Evolutionary conservation across 768 basidiomycete species (phyloP).

Genomic region (Suillus decipiens): DNA sequence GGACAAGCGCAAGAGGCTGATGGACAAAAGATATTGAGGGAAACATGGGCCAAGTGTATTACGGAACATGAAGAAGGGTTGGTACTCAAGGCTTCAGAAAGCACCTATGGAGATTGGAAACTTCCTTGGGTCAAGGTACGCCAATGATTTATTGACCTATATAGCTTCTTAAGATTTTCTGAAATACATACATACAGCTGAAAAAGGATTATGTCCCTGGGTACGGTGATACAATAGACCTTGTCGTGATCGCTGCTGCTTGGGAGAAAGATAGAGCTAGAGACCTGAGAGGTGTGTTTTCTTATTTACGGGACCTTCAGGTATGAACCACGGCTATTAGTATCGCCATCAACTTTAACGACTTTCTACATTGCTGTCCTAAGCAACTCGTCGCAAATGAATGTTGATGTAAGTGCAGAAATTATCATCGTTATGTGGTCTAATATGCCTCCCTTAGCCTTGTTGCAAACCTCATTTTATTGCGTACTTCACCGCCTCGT

Average conservation of each 20-base stretch:
- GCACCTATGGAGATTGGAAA: conserved; percentile 62
- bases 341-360: conserved; percentile 69
- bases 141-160: conserved; percentile 18
- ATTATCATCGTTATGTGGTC: neutral
- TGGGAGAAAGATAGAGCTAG: conserved; percentile 83
- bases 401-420: conserved; percentile 37
- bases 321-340: conserved; percentile 36
- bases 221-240: conserved; percentile 78
- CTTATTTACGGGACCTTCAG: conserved; percentile 10
- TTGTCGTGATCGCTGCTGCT: conserved; percentile 72
- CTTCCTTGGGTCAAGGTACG: conserved; percentile 80
- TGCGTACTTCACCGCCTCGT: conserved; percentile 74
- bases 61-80: conserved; percentile 65
- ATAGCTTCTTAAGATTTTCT: neutral
- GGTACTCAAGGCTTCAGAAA: conserved; percentile 74
- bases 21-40: conserved; percentile 33
- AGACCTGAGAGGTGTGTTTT: conserved; percentile 64
- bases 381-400: conserved; percentile 47
- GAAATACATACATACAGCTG: conserved; percentile 36
- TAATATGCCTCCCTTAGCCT: conserved; percentile 34
- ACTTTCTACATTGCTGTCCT: conserved; percentile 80
- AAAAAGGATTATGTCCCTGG: conserved; percentile 90
- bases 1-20: conserved; percentile 15
- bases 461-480: conserved; percentile 59
- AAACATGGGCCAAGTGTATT: conserved; percentile 52